Percentiles rank a stretch among this genome's conserved stretches.
These are phyloP conservation scores for Sugiyamaella smithiae DNA, from an alignment of 805 yeast species.

Conservation along the genomic window DNA sequence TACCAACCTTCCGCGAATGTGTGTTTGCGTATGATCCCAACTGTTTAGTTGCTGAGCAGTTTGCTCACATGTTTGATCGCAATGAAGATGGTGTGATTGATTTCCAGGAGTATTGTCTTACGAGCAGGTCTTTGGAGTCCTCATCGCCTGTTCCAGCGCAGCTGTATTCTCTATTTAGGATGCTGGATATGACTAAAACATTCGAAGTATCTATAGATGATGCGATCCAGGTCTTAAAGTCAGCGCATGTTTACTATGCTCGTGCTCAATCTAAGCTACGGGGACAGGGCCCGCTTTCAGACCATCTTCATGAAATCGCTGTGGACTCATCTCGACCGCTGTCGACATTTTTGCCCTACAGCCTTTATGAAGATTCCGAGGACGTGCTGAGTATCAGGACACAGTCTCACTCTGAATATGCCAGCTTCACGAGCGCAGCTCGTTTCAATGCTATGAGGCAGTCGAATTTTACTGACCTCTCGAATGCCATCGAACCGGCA, in stretches of 20 bases:
- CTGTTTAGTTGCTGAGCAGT: conserved; percentile 3
- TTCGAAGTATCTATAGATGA: background rate
- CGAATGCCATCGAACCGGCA: no score
- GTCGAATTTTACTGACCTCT: no score
- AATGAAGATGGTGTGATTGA: conserved; percentile 25
- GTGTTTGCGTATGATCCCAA: conserved; percentile 4
- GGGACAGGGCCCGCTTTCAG: background rate
- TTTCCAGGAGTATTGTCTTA: conserved; percentile 22
- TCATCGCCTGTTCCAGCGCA: background rate
- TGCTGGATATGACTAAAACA: background rate
- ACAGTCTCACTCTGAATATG: no score
- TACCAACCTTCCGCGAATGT: background rate
- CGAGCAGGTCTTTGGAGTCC: background rate
- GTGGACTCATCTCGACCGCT: background rate
- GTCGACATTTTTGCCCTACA: background rate
- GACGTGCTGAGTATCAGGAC: no score
- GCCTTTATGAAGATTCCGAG: background rate
- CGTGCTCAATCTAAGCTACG: background rate
- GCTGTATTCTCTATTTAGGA: background rate
- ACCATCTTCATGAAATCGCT: background rate
- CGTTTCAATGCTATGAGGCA: no score
- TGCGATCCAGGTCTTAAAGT: background rate
- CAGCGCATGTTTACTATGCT: background rate
- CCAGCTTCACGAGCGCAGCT: no score
- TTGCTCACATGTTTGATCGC: conserved; percentile 20